Evolutionary conservation across 1,284 basidiomycete genomes (phyloP).

Genomic region (Fereydounia khargensis): DNA sequence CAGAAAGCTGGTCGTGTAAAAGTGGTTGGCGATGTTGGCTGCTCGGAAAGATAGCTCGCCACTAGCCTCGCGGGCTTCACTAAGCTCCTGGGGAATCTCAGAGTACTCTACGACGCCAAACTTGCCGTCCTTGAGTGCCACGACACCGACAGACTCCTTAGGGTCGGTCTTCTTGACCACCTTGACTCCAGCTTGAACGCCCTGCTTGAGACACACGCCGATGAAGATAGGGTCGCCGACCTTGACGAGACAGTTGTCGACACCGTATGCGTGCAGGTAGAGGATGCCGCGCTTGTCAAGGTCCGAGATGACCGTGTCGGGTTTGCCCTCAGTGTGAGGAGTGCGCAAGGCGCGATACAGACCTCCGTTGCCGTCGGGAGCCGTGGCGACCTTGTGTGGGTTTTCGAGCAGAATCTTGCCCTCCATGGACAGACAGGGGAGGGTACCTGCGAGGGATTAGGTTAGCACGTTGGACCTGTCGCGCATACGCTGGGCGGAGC

Average conservation of each 20-base stretch:
- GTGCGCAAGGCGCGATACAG: conserved; percentile 87
- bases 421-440: conserved; percentile 89
- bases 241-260: conserved; percentile 97
- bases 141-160: conserved; percentile 90
- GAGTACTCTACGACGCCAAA: conserved; percentile 96
- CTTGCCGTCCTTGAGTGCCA: conserved; percentile 76
- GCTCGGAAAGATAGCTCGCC: conserved; percentile 76
- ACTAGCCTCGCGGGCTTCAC: conserved; percentile 72
- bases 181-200: conserved; percentile 88
- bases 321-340: conserved; percentile 63
- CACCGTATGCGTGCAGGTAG: conserved; percentile 93
- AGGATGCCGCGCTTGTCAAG: conserved; percentile 73
- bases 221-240: conserved; percentile 96
- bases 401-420: conserved; percentile 89
- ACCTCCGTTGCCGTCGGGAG: conserved; percentile 97
- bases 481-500: background rate
- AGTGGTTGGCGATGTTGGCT: conserved; percentile 97
- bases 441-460: conserved; percentile 67
- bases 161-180: conserved; percentile 87
- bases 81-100: conserved; percentile 84
- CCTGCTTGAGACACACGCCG: conserved; percentile 82
- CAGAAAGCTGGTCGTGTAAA: conserved; percentile 88
- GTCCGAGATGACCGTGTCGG: conserved; percentile 77
- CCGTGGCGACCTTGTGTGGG: conserved; percentile 76
- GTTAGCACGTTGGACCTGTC: too few relatives aligned